phyloP scores from a whole-genome alignment of 371 early-diverging fungal species.

The Zopfochytrium polystomum region DNA sequence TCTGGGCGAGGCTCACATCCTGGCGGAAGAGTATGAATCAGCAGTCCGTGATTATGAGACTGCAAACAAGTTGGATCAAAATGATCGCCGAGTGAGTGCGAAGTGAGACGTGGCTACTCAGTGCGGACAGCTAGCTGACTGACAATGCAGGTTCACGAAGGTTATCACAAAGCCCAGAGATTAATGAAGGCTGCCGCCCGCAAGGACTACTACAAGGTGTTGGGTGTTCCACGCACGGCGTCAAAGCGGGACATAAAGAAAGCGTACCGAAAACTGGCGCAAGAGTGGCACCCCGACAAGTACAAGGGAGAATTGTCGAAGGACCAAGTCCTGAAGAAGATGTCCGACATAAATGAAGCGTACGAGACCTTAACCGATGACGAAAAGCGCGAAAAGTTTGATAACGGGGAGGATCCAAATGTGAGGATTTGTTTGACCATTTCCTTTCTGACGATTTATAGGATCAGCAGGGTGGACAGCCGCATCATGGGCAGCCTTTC shows the following conservation, averaged over 20 bases:
- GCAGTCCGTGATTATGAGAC: slow-evolving; percentile 63
- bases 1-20: slow-evolving; percentile 66
- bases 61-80: slow-evolving; percentile 61
- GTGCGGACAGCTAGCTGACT: neutral
- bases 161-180: slow-evolving; percentile 63
- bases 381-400: slow-evolving; percentile 64
- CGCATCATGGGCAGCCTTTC: slow-evolving; percentile 31
- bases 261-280: slow-evolving; percentile 85
- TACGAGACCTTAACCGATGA: slow-evolving; percentile 86
- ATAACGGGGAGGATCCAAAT: slow-evolving; percentile 92
- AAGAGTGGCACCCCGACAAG: slow-evolving; percentile 77
- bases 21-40: slow-evolving; percentile 69
- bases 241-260: slow-evolving; percentile 82
- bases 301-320: slow-evolving; percentile 74
- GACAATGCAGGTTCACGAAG: slow-evolving; percentile 30
- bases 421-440: slow-evolving; percentile 51
- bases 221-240: slow-evolving; percentile 81
- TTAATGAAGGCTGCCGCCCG: slow-evolving; percentile 67
- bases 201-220: slow-evolving; percentile 89
- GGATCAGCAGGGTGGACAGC: slow-evolving; percentile 21
- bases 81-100: slow-evolving; percentile 24
- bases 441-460: slow-evolving; percentile 1
- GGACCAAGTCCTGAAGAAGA: slow-evolving; percentile 80
- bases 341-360: slow-evolving; percentile 91
- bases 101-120: neutral